Percentiles rank a stretch among this genome's conserved stretches.
These are phyloP conservation scores for Elymus sibiricus DNA, from an alignment of 176 grass and related monocot genomes.

Conservation along the genomic window DNA sequence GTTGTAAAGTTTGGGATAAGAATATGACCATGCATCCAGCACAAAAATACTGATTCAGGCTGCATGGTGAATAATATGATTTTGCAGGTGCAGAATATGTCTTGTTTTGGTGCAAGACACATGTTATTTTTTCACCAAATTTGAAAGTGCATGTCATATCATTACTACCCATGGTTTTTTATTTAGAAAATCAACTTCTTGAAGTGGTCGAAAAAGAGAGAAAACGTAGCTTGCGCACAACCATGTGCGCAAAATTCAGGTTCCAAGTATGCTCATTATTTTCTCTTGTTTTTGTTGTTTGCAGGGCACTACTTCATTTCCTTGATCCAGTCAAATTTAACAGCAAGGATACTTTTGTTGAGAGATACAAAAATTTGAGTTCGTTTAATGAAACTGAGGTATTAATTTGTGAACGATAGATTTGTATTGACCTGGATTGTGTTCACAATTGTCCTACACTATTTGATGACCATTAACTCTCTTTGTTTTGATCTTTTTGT, in stretches of 20 bases:
- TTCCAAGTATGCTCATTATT: neutral
- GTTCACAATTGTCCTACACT: neutral
- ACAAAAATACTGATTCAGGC: neutral
- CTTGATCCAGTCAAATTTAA: conserved; percentile 91
- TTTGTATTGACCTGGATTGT: neutral
- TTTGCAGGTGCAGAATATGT: neutral
- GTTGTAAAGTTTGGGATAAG: neutral
- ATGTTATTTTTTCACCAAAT: neutral
- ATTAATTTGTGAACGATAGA: neutral
- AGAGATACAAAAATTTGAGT: conserved; percentile 97
- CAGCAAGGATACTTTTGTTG: conserved; percentile 96
- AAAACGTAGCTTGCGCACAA: neutral
- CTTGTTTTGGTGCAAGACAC: neutral
- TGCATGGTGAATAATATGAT: neutral
- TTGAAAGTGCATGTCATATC: neutral
- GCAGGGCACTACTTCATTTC: conserved; percentile 97
- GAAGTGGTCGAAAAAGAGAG: neutral
- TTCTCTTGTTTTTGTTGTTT: neutral
- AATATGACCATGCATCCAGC: neutral
- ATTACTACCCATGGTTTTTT: neutral
- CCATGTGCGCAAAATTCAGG: neutral
- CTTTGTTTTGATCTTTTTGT: no score
- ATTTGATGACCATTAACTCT: conserved; percentile 16
- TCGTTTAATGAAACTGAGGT: conserved; percentile 97
- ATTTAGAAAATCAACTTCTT: neutral